Base-by-base conservation (phyloP, 352 stramenopile species). In the Plasmopara viticola region DNA sequence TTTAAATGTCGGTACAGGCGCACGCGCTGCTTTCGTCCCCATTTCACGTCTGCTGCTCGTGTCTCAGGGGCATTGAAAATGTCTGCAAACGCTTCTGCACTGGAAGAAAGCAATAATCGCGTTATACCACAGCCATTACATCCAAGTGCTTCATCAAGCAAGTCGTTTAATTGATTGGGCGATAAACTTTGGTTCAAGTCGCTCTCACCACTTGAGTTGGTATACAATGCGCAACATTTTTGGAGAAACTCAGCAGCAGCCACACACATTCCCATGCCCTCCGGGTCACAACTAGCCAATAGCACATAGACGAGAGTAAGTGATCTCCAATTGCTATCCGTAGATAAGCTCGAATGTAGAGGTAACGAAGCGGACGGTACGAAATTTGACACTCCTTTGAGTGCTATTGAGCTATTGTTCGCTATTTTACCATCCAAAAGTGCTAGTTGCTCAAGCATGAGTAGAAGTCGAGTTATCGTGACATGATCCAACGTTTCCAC, bases 401-500 rank as follows among this genome's bases (percentile, higher is more conserved):
- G 44, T 44, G 12, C 43, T 25, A 12, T n/a, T 20, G 48, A 46
- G 31, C 3, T 49, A 28, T 29, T 57, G 13, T 39, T 44, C 2
- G 44, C 43, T 5, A 13, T 34, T 25, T 15, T 70, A 7, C 20
- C 55, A 25, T 88, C 72, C 14, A 88, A 51, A 4, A 78, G 48
- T 10, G 65, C 64, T 6, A 94, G 40, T 50, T 90, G 80, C 57
- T 85, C 79, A 9, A 94, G 44, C 10, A 94, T 56, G 13, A 65
- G 64, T 12, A 94, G 50, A 38, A 94, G 69, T 0, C 75, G 66
- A 0, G 62, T 70, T 20, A 90, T 66, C 7, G 78, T 94, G 25
- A 87, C 70, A 48, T 87, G 80, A 44, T 90, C 79, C 9, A 94
- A 47, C 14, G 78, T 88, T 46, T 88, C 77, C 5, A 89, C 66